Base-by-base conservation (phyloP, 2,329 filamentous ascomycete species). In the Cadophora sp. region DNA sequence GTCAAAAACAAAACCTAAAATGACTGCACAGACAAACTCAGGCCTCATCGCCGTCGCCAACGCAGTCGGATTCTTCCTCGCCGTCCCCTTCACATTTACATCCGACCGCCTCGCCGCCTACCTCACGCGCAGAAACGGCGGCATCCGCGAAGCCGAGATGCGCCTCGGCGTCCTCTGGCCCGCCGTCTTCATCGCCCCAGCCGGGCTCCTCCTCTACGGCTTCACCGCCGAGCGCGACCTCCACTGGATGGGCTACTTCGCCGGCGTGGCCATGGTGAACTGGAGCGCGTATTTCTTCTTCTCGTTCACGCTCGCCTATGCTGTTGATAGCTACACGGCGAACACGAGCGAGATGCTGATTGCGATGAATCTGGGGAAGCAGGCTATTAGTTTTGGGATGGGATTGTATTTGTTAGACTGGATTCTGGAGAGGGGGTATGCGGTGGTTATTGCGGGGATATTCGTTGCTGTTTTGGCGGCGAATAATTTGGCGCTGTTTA, bases 321-420 rank as follows among this genome's bases (percentile, higher is more conserved):
- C 87, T 1, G 84, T 89, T 46, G 87, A 89, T 74, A 84, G 82
- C 63, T 87, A 89, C 76, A 84, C 83, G 24, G 80, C 83, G 40
- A 87, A 88, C 71, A 85, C 86, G n/a, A 84, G 83, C 27, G 87
- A 89, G 78, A 88, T 89, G 86, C 81, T 89, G 12, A 89, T 87
- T 68, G 84, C 84, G 3, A 86, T 86, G 81, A 86, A 86, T 71
- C 74, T 87, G n/a, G 85, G 85, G 12, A 86, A 86, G 74, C 84
- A 86, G 76, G 83, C 84, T 2, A 85, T 86, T 62, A 84, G 81
- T 66, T 87, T 86, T 69, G 84, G 83, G 1, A 82, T 86, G 76
- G 82, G 83, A 4, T 77, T 83, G 62, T 80, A 85, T 66, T 77
- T 86, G 62, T 76, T 86, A 19, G 80, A 85, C 67, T 87, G 84